These are phyloP conservation scores for Kodamaea fukazawae DNA, from an alignment of 805 yeast species.

Conservation along the genomic window DNA sequence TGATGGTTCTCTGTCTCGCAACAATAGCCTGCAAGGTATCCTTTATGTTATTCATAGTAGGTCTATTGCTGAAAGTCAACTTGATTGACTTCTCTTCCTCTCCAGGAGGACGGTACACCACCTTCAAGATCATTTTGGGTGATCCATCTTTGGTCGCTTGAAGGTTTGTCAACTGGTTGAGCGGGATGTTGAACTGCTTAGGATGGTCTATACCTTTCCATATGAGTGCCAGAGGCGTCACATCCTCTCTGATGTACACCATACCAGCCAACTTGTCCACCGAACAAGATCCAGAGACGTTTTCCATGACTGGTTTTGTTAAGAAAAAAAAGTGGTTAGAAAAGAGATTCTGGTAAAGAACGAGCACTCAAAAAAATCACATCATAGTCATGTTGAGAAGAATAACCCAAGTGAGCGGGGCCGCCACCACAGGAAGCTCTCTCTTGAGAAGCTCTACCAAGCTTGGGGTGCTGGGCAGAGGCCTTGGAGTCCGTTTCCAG, in stretches of 20 bases:
- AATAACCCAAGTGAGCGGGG: too few relatives aligned
- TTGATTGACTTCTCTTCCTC: conserved; percentile 28
- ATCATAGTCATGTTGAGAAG: not conserved
- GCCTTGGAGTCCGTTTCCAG: too few relatives aligned
- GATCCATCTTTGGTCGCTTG: conserved; percentile 69
- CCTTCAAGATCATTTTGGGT: conserved; percentile 64
- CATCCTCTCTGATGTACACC: conserved; percentile 40
- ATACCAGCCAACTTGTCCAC: conserved; percentile 41
- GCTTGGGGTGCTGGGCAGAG: too few relatives aligned
- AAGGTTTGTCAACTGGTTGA: conserved; percentile 39
- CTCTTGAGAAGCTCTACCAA: too few relatives aligned
- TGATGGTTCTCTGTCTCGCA: conserved; percentile 59
- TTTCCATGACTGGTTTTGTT: conserved; percentile 10
- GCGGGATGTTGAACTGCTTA: conserved; percentile 31
- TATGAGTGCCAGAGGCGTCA: conserved; percentile 39
- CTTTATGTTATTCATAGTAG: conserved; percentile 73
- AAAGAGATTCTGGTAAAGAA: too few relatives aligned
- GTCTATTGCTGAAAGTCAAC: conserved; percentile 67
- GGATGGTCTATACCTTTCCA: conserved; percentile 45
- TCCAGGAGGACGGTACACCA: conserved; percentile 45
- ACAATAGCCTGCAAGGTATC: conserved; percentile 64
- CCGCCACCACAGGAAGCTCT: too few relatives aligned
- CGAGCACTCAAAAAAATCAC: not conserved
- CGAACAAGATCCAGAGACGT: conserved; percentile 43
- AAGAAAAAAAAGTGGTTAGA: too few relatives aligned